A percentile compares a stretch with the other conserved stretches of the same genome.
Conservation (phyloP, 768 basidiomycete genomes). For the Podaxis sp. region DNA sequence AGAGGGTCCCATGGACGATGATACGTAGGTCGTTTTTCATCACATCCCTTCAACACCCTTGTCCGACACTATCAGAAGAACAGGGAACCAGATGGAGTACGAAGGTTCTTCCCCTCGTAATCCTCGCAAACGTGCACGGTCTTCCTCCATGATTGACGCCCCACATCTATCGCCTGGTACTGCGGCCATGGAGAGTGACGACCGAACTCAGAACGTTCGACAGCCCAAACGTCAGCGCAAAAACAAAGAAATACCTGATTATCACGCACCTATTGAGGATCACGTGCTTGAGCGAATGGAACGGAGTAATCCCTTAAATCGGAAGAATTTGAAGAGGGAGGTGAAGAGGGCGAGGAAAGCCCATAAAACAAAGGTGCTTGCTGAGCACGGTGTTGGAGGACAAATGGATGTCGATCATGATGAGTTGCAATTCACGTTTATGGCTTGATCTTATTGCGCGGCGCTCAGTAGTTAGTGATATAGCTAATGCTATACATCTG, state of each 20-base stretch:
- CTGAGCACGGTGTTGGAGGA: constrained; percentile 16
- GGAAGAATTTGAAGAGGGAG: constrained; percentile 61
- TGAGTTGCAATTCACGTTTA: constrained; percentile 47
- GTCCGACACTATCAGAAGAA: constrained; percentile 18
- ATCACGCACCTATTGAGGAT: constrained; percentile 50
- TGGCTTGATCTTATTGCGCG: constrained; percentile 28
- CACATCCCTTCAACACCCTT: neutral
- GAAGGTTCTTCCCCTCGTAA: constrained; percentile 33
- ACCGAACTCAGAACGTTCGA: constrained; percentile 27
- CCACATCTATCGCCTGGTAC: constrained; percentile 4
- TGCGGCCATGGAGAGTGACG: constrained; percentile 19
- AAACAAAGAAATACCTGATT: constrained; percentile 51
- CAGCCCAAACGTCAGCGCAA: constrained; percentile 64
- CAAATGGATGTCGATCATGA: constrained; percentile 52
- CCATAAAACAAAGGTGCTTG: constrained; percentile 27
- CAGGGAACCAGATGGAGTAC: constrained; percentile 34
- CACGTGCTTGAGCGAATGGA: constrained; percentile 49
- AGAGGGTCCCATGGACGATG: constrained; percentile 40
- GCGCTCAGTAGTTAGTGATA: neutral
- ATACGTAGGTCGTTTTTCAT: constrained; percentile 29
- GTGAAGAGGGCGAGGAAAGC: constrained; percentile 62
- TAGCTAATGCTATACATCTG: neutral
- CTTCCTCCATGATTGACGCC: constrained; percentile 30
- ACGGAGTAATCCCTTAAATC: constrained; percentile 56
- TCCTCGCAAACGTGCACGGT: constrained; percentile 39